phyloP scores from a whole-genome alignment of 2,329 filamentous ascomycete genomes.

The Beauveria sp. region DNA sequence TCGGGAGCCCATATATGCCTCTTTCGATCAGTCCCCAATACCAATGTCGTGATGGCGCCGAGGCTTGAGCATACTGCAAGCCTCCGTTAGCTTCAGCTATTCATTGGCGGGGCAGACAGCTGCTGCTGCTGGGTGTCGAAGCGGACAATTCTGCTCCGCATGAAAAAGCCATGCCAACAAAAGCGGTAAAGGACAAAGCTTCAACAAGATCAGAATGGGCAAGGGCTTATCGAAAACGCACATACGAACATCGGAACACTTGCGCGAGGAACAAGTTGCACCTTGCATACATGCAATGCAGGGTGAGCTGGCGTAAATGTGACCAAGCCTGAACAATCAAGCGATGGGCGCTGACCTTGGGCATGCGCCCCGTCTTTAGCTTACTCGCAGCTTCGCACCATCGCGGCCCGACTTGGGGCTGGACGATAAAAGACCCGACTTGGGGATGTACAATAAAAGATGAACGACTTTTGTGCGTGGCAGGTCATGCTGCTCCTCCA shows the following conservation, averaged over 20 bases:
- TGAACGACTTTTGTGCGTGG: neutral
- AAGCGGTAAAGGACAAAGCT: neutral
- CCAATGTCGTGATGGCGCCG: neutral
- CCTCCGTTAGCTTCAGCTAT: too few species aligned
- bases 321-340: neutral
- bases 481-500: neutral
- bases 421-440: neutral
- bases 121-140: too few species aligned
- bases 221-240: neutral
- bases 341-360: neutral
- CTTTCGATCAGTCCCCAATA: neutral
- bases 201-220: neutral
- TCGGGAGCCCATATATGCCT: neutral
- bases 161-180: neutral
- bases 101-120: too few species aligned
- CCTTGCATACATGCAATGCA: constrained; percentile 3
- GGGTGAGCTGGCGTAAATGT: neutral
- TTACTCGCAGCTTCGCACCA: neutral
- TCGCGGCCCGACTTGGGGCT: neutral
- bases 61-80: neutral
- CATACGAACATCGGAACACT: neutral
- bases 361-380: neutral
- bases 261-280: neutral
- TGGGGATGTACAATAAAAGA: neutral
- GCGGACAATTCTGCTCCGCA: too few species aligned